Percentiles rank a stretch among this genome's conserved stretches.
These are phyloP conservation scores for Fusarium sterilihyphosum DNA, from an alignment of 2,329 filamentous ascomycete genomes.

Conservation along the genomic window DNA sequence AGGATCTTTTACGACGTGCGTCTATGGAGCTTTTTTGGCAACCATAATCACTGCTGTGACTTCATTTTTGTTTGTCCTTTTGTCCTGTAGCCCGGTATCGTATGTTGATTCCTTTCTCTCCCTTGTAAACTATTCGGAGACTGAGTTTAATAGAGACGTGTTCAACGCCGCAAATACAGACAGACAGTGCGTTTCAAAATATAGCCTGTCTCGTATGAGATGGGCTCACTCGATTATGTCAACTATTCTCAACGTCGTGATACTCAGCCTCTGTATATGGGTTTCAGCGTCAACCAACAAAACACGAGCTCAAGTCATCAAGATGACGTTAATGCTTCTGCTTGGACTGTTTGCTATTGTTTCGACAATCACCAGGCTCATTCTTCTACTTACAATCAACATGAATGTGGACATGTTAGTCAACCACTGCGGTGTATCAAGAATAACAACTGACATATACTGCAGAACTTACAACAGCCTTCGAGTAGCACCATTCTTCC, in stretches of 20 bases:
- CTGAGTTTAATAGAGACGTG: conserved; percentile 24
- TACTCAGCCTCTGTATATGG: conserved; percentile 51
- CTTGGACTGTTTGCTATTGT: conserved; percentile 51
- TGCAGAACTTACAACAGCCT: conserved; percentile 51
- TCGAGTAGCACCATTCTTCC: conserved; percentile 51
- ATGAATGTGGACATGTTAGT: conserved; percentile 47
- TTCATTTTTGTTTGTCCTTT: conserved; percentile 36
- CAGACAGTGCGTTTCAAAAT: conserved; percentile 28
- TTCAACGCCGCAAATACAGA: conserved; percentile 25
- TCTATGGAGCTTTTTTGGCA: conserved; percentile 21
- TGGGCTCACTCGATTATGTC: conserved; percentile 46
- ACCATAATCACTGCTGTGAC: conserved; percentile 19
- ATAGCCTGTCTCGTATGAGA: conserved; percentile 45
- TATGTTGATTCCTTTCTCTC: not conserved
- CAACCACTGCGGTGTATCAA: no score
- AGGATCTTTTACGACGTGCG: conserved; percentile 28
- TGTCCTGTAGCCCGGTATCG: conserved; percentile 34
- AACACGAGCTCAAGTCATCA: conserved; percentile 46
- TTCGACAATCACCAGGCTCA: conserved; percentile 52
- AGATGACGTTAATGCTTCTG: conserved; percentile 50
- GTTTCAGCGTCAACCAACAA: conserved; percentile 51
- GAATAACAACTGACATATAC: not conserved
- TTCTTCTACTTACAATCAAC: conserved; percentile 47
- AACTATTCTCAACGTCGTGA: conserved; percentile 48
- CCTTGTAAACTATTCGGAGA: not conserved